Conservation (phyloP, 805 yeast genomes). For the Wickerhamomyces xylosicus region DNA sequence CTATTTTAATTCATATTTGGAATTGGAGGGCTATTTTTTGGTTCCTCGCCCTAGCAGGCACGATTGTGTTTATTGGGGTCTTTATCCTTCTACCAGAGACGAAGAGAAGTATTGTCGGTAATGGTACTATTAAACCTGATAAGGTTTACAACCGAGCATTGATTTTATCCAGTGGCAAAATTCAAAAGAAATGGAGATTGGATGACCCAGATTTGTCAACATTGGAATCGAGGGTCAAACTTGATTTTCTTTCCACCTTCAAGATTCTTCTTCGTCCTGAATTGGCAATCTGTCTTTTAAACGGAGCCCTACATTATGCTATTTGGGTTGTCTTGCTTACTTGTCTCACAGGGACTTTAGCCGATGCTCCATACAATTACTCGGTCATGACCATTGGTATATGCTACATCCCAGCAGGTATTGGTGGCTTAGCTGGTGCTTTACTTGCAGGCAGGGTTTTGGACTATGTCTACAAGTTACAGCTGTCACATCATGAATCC, state of each 20-base stretch:
- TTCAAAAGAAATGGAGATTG: slow-evolving; percentile 15
- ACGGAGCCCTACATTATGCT: slow-evolving; percentile 55
- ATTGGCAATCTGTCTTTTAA: slow-evolving; percentile 38
- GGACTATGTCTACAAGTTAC: slow-evolving; percentile 34
- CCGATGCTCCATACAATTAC: slow-evolving; percentile 40
- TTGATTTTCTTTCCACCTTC: slow-evolving; percentile 29
- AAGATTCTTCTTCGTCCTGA: slow-evolving; percentile 32
- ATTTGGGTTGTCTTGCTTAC: slow-evolving; percentile 65
- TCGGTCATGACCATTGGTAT: slow-evolving; percentile 49
- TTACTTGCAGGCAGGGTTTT: slow-evolving; percentile 43
- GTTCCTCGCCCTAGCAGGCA: slow-evolving; percentile 61
- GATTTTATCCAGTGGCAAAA: slow-evolving; percentile 18
- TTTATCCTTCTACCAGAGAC: slow-evolving; percentile 61
- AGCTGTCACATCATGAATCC: slow-evolving; percentile 7
- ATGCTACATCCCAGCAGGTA: slow-evolving; percentile 64
- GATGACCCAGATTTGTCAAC: slow-evolving; percentile 23
- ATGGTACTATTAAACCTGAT: slow-evolving; percentile 53
- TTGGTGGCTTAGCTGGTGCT: slow-evolving; percentile 51
- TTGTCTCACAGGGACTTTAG: slow-evolving; percentile 40
- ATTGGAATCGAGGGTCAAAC: slow-evolving; percentile 13
- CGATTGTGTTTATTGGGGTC: slow-evolving; percentile 26
- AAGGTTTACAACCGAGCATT: slow-evolving; percentile 34
- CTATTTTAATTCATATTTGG: slow-evolving; percentile 29
- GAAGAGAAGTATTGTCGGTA: slow-evolving; percentile 59
- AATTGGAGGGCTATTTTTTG: slow-evolving; percentile 77